phyloP scores from a whole-genome alignment of 2,329 filamentous ascomycete genomes.

The Aspergillus clavatus region DNA sequence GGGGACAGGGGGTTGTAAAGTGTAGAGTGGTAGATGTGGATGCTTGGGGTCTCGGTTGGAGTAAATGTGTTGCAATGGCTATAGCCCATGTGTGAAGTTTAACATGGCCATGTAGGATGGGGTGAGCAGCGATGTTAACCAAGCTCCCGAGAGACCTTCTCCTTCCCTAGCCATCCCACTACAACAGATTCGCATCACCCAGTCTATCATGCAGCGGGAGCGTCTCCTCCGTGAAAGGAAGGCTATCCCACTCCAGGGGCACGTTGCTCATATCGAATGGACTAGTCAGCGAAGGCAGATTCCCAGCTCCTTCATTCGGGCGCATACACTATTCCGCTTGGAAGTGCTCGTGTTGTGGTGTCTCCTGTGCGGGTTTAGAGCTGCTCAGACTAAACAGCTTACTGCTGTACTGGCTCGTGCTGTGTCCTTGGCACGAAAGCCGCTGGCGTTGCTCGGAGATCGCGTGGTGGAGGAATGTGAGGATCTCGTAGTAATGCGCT shows the following conservation, averaged over 20 bases:
- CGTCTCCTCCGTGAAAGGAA: slow-evolving; percentile 27
- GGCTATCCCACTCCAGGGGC: slow-evolving; percentile 32
- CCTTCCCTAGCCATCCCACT: too few species aligned
- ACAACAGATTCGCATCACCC: neutral
- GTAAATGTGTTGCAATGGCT: too few species aligned
- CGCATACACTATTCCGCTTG: slow-evolving; percentile 4
- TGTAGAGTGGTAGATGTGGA: too few species aligned
- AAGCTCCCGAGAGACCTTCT: too few species aligned
- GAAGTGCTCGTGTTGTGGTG: too few species aligned
- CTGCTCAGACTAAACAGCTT: slow-evolving; percentile 32
- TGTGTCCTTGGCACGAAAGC: slow-evolving; percentile 22
- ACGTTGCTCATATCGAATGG: slow-evolving; percentile 14
- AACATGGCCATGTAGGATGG: too few species aligned
- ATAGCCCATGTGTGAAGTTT: too few species aligned
- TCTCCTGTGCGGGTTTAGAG: slow-evolving; percentile 8
- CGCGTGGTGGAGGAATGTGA: slow-evolving; percentile 45
- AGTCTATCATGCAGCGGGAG: slow-evolving; percentile 1
- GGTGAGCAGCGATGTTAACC: too few species aligned
- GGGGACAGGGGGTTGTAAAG: too few species aligned
- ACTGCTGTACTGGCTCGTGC: slow-evolving; percentile 32
- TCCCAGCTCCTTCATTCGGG: slow-evolving; percentile 2
- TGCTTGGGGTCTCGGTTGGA: too few species aligned
- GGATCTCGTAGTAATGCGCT: slow-evolving; percentile 54
- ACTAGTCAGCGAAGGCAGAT: slow-evolving; percentile 8
- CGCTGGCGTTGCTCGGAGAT: slow-evolving; percentile 41